Conservation (phyloP, 78 protist genomes). For the Dictyostelium citrinum region DNA sequence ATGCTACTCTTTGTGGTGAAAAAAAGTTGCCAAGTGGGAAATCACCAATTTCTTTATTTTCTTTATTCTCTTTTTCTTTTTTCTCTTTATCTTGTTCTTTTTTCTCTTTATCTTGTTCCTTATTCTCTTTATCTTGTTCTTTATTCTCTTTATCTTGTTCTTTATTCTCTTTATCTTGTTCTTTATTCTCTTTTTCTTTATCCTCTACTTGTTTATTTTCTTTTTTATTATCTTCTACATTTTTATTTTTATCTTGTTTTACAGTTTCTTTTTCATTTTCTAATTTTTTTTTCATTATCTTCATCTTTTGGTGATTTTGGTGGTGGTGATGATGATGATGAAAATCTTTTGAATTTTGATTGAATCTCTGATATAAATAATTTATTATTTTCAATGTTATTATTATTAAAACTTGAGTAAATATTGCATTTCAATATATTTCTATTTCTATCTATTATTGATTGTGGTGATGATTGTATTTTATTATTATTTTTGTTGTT, state of each 20-base stretch:
- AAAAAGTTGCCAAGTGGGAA: too few species aligned
- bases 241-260: background rate
- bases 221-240: background rate
- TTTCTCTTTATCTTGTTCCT: background rate
- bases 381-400: background rate
- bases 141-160: background rate
- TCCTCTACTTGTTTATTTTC: background rate
- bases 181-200: background rate
- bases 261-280: background rate
- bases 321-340: background rate
- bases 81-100: background rate
- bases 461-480: background rate
- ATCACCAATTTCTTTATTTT: background rate
- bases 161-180: background rate
- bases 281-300: background rate
- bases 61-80: constrained; percentile 10
- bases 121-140: background rate
- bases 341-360: background rate
- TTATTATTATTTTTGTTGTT: background rate
- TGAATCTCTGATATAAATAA: background rate
- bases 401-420: background rate
- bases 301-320: background rate
- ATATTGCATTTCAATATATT: background rate
- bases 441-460: background rate
- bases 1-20: too few species aligned